Base-by-base conservation (phyloP, 2,329 filamentous ascomycete genomes). In the Penicillium brasilianum region DNA sequence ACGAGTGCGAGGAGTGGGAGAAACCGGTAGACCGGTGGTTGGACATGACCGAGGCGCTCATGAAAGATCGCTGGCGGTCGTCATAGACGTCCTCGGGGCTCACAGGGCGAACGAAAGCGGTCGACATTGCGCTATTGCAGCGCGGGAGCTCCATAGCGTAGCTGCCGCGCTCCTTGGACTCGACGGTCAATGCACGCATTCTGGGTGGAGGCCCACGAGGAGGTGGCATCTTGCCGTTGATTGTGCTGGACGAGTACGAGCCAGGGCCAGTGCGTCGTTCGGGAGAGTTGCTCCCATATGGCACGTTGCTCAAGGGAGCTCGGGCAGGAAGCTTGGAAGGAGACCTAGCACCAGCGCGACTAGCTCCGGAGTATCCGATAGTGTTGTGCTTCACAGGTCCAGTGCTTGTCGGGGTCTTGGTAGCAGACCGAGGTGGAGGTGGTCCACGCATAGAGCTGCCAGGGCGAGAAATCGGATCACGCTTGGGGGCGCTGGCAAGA, bases 61-160 rank as follows among this genome's bases (percentile, higher is more conserved):
- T 77, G 57, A 81, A 81, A 1, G 80, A 81, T 51, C 77, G 76
- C 67, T 82, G 80, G 49, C 82, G 80, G 70, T 94, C 92, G 69
- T 94, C 89, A 71, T 96, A 97, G 0, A 92, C 89, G 69, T 97
- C 94, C 70, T 97, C 94, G 0, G 91, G 91, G 61, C 80, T 81
- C 50, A 87, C 78, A 37, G 85, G 84, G 11, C 87, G 82, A 9
- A 89, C 83, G 58, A 87, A 85, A 58, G 75, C 72, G 52, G 72
- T 76, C 3, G 80, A 81, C 69, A 80, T 69, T 20, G 77, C 77
- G 59, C 85, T 88, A 48, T 79, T 81, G 67, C 83, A 84, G 46
- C 85, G 83, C 20, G 84, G 73, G 11, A 82, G 74, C 51, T 70
- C 76, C 60, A 76, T 69, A 22, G 71, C 55, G 61, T 74, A 71